Percentiles rank a stretch among this genome's conserved stretches.
Conservation (phyloP, 83 land plant genomes). For the Larix sibirica region DNA sequence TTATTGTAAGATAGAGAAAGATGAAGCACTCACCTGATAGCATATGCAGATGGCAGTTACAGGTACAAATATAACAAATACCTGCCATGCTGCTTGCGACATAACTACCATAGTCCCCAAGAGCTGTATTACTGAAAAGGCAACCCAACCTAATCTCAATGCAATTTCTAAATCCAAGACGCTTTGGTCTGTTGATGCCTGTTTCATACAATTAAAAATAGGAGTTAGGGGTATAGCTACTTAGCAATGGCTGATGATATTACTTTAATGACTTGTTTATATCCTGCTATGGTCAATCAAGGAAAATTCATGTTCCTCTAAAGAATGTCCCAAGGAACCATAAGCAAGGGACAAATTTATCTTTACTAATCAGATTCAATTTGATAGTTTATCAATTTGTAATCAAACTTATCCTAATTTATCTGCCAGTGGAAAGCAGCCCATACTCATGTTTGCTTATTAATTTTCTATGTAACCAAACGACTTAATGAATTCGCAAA, state of each 20-base stretch:
- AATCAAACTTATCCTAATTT: not conserved
- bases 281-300: not conserved
- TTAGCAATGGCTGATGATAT: not conserved
- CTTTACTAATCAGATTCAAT: too few relatives aligned
- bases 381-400: not conserved
- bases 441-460: not conserved
- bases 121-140: slow-evolving; percentile 67
- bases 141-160: slow-evolving; percentile 58
- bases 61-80: slow-evolving; percentile 75
- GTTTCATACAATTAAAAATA: not conserved
- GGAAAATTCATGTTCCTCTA: not conserved
- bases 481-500: not conserved
- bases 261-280: not conserved
- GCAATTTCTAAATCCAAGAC: slow-evolving; percentile 75
- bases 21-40: slow-evolving; percentile 64
- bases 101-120: slow-evolving; percentile 77
- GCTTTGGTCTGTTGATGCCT: slow-evolving; percentile 88
- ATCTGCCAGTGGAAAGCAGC: slow-evolving; percentile 1
- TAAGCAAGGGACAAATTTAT: too few relatives aligned
- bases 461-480: not conserved
- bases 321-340: not conserved
- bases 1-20: not conserved
- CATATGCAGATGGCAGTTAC: slow-evolving; percentile 69
- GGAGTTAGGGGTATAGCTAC: not conserved
- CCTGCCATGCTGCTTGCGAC: slow-evolving; percentile 90